phyloP scores from a whole-genome alignment of 345 rosid species.

The Mangifera indica region DNA sequence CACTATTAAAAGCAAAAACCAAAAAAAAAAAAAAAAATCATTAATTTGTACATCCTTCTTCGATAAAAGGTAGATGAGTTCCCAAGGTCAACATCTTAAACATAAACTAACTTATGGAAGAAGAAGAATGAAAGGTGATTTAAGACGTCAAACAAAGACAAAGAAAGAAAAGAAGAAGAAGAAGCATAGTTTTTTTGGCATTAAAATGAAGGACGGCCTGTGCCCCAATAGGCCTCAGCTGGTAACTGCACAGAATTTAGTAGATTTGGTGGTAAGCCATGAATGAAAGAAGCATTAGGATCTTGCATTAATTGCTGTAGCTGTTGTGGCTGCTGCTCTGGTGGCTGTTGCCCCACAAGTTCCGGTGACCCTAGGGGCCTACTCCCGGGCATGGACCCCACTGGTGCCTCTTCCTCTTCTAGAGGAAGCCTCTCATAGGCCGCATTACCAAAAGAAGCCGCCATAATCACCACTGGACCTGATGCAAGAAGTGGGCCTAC shows the following conservation, averaged over 20 bases:
- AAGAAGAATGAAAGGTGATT: slow-evolving; percentile 28
- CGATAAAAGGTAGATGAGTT: slow-evolving; percentile 31
- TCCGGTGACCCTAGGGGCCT: slow-evolving; percentile 43
- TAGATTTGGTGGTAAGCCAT: slow-evolving; percentile 79
- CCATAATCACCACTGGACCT: slow-evolving; percentile 91
- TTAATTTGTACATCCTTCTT: slow-evolving; percentile 53
- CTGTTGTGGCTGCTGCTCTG: slow-evolving; percentile 41
- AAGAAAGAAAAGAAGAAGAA: slow-evolving; percentile 6
- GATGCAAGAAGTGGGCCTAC: slow-evolving; percentile 78
- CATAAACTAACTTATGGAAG: slow-evolving; percentile 28
- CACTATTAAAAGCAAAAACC: slow-evolving; percentile 11
- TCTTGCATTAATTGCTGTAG: slow-evolving; percentile 71
- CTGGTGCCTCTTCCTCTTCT: slow-evolving; percentile 65
- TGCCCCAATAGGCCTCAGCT: slow-evolving; percentile 73
- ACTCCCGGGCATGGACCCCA: slow-evolving; percentile 31
- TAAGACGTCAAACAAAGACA: slow-evolving; percentile 18
- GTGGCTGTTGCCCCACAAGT: slow-evolving; percentile 18
- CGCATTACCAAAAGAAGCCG: slow-evolving; percentile 98
- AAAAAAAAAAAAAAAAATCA: slow-evolving; percentile 25
- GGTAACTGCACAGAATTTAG: slow-evolving; percentile 73
- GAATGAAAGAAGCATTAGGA: slow-evolving; percentile 54
- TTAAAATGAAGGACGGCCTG: slow-evolving; percentile 59
- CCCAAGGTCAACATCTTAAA: slow-evolving; percentile 28
- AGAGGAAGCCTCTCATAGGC: slow-evolving; percentile 85
- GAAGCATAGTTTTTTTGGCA: slow-evolving; percentile 11